These are phyloP conservation scores for Didymella pomorum DNA, from an alignment of 2,329 filamentous ascomycete genomes.

Conservation along the genomic window DNA sequence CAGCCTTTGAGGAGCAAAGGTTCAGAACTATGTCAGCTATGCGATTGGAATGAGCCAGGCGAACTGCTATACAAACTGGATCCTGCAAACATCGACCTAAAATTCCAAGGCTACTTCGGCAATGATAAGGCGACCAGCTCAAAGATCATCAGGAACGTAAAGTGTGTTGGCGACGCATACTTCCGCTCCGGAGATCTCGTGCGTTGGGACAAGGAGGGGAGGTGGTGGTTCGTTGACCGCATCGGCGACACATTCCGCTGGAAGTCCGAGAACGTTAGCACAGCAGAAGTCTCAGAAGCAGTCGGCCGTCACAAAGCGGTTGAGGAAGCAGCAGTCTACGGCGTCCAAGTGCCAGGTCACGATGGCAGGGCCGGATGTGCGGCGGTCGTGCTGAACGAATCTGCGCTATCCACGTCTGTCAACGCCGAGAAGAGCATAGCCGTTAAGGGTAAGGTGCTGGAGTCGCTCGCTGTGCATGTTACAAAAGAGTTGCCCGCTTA, in stretches of 20 bases:
- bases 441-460: slow-evolving; percentile 26
- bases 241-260: slow-evolving; percentile 53
- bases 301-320: slow-evolving; percentile 51
- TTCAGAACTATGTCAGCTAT: slow-evolving; percentile 71
- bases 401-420: slow-evolving; percentile 12
- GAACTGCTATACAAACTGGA: slow-evolving; percentile 67
- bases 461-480: slow-evolving; percentile 47
- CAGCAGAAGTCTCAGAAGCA: slow-evolving; percentile 54
- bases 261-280: slow-evolving; percentile 58
- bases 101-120: slow-evolving; percentile 71
- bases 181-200: slow-evolving; percentile 51
- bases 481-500: slow-evolving; percentile 52
- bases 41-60: slow-evolving; percentile 70
- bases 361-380: slow-evolving; percentile 58
- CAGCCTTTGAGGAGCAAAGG: slow-evolving; percentile 69
- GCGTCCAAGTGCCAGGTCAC: slow-evolving; percentile 53
- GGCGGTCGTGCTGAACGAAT: slow-evolving; percentile 47
- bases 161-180: slow-evolving; percentile 47
- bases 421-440: slow-evolving; percentile 17
- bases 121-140: slow-evolving; percentile 45
- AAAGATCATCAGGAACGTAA: slow-evolving; percentile 48
- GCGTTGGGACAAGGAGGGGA: slow-evolving; percentile 41
- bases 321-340: slow-evolving; percentile 56
- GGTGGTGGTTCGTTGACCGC: slow-evolving; percentile 51
- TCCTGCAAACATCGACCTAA: slow-evolving; percentile 54